Conservation (phyloP, 2,329 filamentous ascomycete genomes). For the Orbilia oligospora region DNA sequence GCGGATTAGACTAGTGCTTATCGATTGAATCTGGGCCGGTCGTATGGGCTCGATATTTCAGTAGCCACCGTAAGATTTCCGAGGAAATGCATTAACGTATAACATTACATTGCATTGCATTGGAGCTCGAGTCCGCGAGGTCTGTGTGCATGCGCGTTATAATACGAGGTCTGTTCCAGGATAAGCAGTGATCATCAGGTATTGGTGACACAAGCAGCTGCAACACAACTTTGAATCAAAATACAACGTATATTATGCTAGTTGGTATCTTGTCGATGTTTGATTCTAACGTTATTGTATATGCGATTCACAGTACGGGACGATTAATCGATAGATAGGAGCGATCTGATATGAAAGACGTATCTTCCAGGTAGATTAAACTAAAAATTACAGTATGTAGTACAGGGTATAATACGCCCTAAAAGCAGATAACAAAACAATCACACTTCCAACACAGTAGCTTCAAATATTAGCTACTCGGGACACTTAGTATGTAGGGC, state of each 20-base stretch:
- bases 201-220: neutral
- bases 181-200: neutral
- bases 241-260: too few relatives aligned
- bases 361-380: neutral
- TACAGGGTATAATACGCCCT: slow-evolving; percentile 13
- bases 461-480: slow-evolving; percentile 1
- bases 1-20: neutral
- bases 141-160: too few relatives aligned
- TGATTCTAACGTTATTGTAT: neutral
- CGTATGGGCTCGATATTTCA: too few relatives aligned
- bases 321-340: neutral
- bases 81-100: too few relatives aligned
- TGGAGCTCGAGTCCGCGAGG: neutral
- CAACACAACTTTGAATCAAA: neutral
- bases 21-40: neutral
- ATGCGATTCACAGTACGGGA: neutral
- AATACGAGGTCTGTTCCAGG: neutral
- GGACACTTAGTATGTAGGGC: slow-evolving; percentile 1
- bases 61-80: too few relatives aligned
- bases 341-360: neutral
- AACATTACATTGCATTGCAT: too few relatives aligned
- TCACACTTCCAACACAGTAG: neutral
- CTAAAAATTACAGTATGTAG: slow-evolving; percentile 13
- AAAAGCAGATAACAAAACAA: neutral
- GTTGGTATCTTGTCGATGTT: too few relatives aligned